Conservation (phyloP, 169 alveolate genomes). For the Plasmodium relictum region DNA sequence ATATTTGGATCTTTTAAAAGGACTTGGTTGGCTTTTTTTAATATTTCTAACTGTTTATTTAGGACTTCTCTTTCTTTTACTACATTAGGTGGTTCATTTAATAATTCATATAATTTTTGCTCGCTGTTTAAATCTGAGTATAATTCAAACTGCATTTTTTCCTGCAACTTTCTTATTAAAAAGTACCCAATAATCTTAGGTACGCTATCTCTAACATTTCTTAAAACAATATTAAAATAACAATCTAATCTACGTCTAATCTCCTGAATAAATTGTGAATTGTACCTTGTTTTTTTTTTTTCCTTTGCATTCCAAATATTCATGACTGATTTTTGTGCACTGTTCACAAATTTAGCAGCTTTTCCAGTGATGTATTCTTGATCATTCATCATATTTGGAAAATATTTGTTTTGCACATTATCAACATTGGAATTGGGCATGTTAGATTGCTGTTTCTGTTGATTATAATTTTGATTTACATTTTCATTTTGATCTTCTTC, state of each 20-base stretch:
- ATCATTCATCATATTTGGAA: constrained; percentile 40
- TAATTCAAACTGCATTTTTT: constrained; percentile 82
- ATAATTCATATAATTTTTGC: constrained; percentile 77
- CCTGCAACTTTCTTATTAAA: constrained; percentile 85
- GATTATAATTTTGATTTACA: constrained; percentile 14
- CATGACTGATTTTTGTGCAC: constrained; percentile 80
- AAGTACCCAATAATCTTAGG: constrained; percentile 97
- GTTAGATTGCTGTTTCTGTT: constrained; percentile 50
- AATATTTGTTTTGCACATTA: constrained; percentile 23
- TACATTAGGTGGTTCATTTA: constrained; percentile 89
- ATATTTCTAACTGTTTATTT: constrained; percentile 82
- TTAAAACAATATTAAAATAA: constrained; percentile 95
- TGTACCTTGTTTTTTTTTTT: constrained; percentile 87
- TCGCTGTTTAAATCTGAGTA: constrained; percentile 84
- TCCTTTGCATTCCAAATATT: constrained; percentile 79
- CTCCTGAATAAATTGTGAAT: constrained; percentile 92
- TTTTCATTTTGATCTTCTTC: constrained; percentile 78
- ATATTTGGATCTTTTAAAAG: constrained; percentile 85
- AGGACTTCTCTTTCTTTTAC: constrained; percentile 87
- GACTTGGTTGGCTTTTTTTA: constrained; percentile 87
- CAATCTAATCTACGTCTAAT: constrained; percentile 95
- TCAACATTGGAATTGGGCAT: constrained; percentile 22
- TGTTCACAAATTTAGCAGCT: constrained; percentile 81
- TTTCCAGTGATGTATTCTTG: constrained; percentile 79
- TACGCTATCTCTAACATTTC: constrained; percentile 97